Base-by-base conservation (phyloP, 176 grass and related monocot species). In the Zizania latifolia region DNA sequence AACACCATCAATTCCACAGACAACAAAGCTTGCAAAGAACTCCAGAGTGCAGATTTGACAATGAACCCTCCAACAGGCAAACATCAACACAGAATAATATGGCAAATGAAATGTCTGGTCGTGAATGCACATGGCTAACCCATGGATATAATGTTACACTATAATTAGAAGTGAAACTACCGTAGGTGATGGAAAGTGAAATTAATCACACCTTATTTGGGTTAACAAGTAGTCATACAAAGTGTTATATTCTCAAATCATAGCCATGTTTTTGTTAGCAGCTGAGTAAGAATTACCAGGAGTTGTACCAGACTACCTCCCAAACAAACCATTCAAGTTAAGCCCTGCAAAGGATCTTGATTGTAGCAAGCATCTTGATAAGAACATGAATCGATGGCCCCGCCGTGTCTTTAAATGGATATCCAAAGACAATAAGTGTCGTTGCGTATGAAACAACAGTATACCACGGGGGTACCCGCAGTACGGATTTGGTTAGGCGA, bases 271-370 rank as follows among this genome's bases (percentile, higher is more conserved):
- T 81, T 92, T 96, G 83, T 96, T 92, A 15, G 83, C 92, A 0
- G 89, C 30, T 16, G 89, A 92, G 77, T 96, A 96, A 8, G 89
- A 92, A 72, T 92, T 92, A 33, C 92, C 89, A 6, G 72, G 5
- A 2, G 92, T 89, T 10, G 92, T 92, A 82, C 89, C 92, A 2
- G 92, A 92, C 83, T 96, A 86, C 86, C 89, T 96, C 43, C 92
- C 92, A 51, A 96, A 92, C 15, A 96, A 89, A 57, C 92, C 89
- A 80, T 96, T 87, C 81, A 96, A 83, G 76, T 96, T 96, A 35
- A 86, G 92, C 61, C 92, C 92, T 96, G 80, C n/a, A 53, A 10
- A 27, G 58, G 10, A 63, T 41, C 32, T n/a, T n/a, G n/a, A n/a
- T n/a, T n/a, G n/a, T n/a, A n/a, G n/a, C n/a, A n/a, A n/a, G n/a